These are phyloP conservation scores for Colletotrichum simmondsii DNA, from an alignment of 2,329 filamentous ascomycete species.

Conservation along the genomic window DNA sequence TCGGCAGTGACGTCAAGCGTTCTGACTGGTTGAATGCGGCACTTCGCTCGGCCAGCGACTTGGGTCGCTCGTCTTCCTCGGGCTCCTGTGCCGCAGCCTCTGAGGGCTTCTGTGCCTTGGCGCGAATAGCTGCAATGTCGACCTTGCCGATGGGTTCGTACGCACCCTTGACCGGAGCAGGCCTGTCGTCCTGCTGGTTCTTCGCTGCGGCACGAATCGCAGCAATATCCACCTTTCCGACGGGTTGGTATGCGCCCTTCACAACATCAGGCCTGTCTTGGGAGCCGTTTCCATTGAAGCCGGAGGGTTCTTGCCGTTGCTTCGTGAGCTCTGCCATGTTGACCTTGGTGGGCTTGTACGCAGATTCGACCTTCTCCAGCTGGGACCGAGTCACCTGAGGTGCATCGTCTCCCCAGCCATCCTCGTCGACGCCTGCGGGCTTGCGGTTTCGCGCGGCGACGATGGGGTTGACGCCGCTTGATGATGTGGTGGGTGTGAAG, in stretches of 20 bases:
- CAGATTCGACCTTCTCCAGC: slow-evolving; percentile 90
- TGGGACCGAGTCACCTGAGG: slow-evolving; percentile 89
- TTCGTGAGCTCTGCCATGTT: slow-evolving; percentile 88
- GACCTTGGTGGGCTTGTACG: slow-evolving; percentile 95
- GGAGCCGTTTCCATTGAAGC: slow-evolving; percentile 49
- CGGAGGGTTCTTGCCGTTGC: slow-evolving; percentile 75
- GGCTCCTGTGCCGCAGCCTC: slow-evolving; percentile 45
- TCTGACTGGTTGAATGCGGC: slow-evolving; percentile 80
- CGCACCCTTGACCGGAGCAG: slow-evolving; percentile 86
- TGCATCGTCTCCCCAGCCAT: slow-evolving; percentile 96
- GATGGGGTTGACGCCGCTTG: slow-evolving; percentile 73
- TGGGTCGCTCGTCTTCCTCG: slow-evolving; percentile 49
- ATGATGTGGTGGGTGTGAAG: slow-evolving; percentile 79
- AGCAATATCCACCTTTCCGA: slow-evolving; percentile 98
- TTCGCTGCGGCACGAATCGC: slow-evolving; percentile 83
- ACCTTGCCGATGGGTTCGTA: slow-evolving; percentile 98
- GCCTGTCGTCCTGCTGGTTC: slow-evolving; percentile 80
- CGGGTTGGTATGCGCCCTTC: slow-evolving; percentile 87
- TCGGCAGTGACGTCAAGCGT: slow-evolving; percentile 87
- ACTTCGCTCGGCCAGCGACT: slow-evolving; percentile 79
- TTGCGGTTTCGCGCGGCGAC: slow-evolving; percentile 71
- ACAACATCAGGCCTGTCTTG: slow-evolving; percentile 74
- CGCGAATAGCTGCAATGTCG: slow-evolving; percentile 93
- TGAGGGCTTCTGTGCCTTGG: slow-evolving; percentile 77
- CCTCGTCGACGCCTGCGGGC: slow-evolving; percentile 74